Evolutionary conservation across 441 rosid genomes (phyloP).

Genomic region (Viola pubescens): DNA sequence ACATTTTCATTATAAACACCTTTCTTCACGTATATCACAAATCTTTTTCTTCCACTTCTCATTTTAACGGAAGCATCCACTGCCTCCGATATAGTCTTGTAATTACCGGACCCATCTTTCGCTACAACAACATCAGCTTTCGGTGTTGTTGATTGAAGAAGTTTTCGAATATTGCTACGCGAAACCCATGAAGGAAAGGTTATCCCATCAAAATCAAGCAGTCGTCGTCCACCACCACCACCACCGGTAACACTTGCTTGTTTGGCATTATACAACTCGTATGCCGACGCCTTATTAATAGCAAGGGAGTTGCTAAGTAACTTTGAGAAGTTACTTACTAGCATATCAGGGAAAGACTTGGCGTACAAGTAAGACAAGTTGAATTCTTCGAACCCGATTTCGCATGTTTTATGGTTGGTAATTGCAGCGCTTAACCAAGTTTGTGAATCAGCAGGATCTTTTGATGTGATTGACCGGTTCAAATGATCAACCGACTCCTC

Average conservation of each 20-base stretch:
- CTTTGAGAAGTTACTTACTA: conserved; percentile 36
- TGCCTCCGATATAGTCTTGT: conserved; percentile 57
- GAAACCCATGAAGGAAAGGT: conserved; percentile 50
- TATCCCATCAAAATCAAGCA: conserved; percentile 20
- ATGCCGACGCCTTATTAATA: conserved; percentile 31
- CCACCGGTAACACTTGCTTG: background rate
- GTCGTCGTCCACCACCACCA: conserved; percentile 28
- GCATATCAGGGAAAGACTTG: conserved; percentile 32
- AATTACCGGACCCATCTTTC: conserved; percentile 64
- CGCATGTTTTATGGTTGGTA: conserved; percentile 71
- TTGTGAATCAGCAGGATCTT: conserved; percentile 40
- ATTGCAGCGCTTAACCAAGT: conserved; percentile 84
- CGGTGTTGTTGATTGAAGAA: conserved; percentile 28
- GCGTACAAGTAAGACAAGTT: conserved; percentile 29
- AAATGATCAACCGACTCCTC: conserved; percentile 45
- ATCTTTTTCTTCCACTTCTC: conserved; percentile 37
- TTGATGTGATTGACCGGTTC: conserved; percentile 40
- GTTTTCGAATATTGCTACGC: conserved; percentile 33
- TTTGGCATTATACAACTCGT: conserved; percentile 7
- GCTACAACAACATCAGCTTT: conserved; percentile 58
- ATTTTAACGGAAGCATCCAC: conserved; percentile 40
- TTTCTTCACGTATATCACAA: conserved; percentile 57
- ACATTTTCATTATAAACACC: conserved; percentile 72
- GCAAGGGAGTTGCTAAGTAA: conserved; percentile 71
- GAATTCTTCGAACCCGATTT: conserved; percentile 65